These are phyloP conservation scores for Rhizomucor miehei DNA, from an alignment of 371 early-diverging fungal species.

Conservation along the genomic window DNA sequence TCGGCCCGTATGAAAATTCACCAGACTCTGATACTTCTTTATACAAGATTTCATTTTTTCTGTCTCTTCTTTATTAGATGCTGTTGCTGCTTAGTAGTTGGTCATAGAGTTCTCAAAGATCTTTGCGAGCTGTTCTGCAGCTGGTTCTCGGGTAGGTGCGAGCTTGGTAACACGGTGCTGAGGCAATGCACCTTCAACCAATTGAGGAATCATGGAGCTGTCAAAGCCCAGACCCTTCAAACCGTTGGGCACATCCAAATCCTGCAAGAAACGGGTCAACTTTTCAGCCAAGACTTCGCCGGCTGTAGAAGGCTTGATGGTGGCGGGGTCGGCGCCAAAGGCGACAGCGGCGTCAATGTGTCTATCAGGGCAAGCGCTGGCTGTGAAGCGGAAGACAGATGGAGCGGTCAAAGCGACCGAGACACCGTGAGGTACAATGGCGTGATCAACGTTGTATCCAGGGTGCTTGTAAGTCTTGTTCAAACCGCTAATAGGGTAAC, in stretches of 20 bases:
- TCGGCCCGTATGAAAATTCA: too few relatives aligned
- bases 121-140: constrained; percentile 60
- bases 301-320: constrained; percentile 68
- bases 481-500: constrained; percentile 80
- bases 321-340: constrained; percentile 73
- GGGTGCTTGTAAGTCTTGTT: constrained; percentile 82
- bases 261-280: constrained; percentile 69
- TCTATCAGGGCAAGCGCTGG: constrained; percentile 76
- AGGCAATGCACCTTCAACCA: constrained; percentile 87
- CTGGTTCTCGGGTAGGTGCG: constrained; percentile 73
- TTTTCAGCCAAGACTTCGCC: constrained; percentile 78
- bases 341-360: constrained; percentile 82
- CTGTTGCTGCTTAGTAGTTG: constrained; percentile 62
- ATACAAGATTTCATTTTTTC: too few relatives aligned
- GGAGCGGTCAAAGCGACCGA: constrained; percentile 89
- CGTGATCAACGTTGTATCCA: constrained; percentile 76
- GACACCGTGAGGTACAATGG: constrained; percentile 71
- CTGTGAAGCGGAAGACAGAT: constrained; percentile 86
- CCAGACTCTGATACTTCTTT: too few relatives aligned
- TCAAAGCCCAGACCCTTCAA: constrained; percentile 79
- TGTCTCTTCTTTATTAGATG: neutral
- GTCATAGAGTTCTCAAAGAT: constrained; percentile 71
- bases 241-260: constrained; percentile 82
- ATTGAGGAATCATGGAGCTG: constrained; percentile 61
- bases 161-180: constrained; percentile 93